phyloP scores from a whole-genome alignment of 257 asterid genomes.

The Cynanchum wilfordii region DNA sequence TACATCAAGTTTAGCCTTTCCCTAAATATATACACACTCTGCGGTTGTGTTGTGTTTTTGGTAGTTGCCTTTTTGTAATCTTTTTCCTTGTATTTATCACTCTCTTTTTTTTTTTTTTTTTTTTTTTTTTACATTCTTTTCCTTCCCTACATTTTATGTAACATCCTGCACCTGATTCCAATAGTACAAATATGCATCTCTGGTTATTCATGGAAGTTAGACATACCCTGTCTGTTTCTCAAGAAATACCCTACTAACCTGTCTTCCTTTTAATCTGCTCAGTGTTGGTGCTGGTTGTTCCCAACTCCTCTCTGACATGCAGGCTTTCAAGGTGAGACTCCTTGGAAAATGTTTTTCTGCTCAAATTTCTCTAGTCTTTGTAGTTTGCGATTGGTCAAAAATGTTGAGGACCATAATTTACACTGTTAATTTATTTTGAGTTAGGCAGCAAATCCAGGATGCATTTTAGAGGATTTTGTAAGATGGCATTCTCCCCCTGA shows the following conservation, averaged over 20 bases:
- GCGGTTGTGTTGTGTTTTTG: neutral
- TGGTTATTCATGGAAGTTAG: neutral
- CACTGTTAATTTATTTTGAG: constrained; percentile 25
- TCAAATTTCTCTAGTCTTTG: constrained; percentile 17
- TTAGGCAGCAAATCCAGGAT: constrained; percentile 99
- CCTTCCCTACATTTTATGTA: neutral
- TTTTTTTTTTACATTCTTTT: too few relatives aligned
- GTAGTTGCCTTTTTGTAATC: neutral
- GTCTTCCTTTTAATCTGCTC: constrained; percentile 27
- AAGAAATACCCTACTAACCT: constrained; percentile 27
- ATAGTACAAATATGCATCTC: neutral
- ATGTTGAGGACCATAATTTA: constrained; percentile 19
- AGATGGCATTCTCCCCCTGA: constrained; percentile 99
- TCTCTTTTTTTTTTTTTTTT: too few relatives aligned
- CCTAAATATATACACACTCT: neutral
- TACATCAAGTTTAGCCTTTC: neutral
- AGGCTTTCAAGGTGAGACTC: constrained; percentile 93
- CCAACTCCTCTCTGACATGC: constrained; percentile 99
- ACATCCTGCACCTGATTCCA: neutral
- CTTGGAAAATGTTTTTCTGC: constrained; percentile 13
- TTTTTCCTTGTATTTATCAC: neutral
- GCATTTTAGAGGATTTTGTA: constrained; percentile 90
- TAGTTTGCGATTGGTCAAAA: constrained; percentile 13
- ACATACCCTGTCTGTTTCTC: neutral
- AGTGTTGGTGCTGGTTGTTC: constrained; percentile 99